Evolutionary conservation across 495 filamentous ascomycete genomes (phyloP).

Genomic region (Penicillium canescens): DNA sequence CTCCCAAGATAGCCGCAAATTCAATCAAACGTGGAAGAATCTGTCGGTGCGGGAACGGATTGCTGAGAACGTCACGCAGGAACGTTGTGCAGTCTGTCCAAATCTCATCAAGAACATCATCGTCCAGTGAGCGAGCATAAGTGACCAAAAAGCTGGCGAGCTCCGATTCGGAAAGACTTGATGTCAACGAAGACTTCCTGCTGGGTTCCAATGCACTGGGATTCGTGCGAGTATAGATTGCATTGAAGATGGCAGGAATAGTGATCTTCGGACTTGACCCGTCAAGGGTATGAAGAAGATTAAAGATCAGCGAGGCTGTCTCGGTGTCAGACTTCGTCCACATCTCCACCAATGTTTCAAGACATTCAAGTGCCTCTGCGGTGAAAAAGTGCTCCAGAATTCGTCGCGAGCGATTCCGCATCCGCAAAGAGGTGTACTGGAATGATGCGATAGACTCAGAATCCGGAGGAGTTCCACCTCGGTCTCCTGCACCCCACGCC

Average conservation of each 20-base stretch:
- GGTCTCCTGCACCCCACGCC: conserved; percentile 80
- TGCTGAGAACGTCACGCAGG: conserved; percentile 82
- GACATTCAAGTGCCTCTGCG: conserved; percentile 90
- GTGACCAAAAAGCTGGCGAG: conserved; percentile 85
- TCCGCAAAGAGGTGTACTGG: conserved; percentile 80
- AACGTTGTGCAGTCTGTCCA: conserved; percentile 95
- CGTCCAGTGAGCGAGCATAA: conserved; percentile 86
- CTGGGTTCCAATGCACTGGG: conserved; percentile 74
- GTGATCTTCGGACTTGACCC: conserved; percentile 89
- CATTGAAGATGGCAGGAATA: conserved; percentile 95
- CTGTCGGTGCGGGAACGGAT: conserved; percentile 93
- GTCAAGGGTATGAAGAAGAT: conserved; percentile 86
- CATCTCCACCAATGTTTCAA: conserved; percentile 84
- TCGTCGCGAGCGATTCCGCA: conserved; percentile 84
- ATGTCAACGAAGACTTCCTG: conserved; percentile 83
- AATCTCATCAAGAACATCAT: conserved; percentile 99
- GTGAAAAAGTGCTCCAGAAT: conserved; percentile 91
- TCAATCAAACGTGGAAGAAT: conserved; percentile 84
- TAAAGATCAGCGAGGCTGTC: conserved; percentile 62
- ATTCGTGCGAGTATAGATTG: conserved; percentile 91
- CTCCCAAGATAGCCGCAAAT: conserved; percentile 83
- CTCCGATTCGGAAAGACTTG: conserved; percentile 76
- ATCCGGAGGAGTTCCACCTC: conserved; percentile 59
- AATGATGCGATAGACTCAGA: conserved; percentile 76
- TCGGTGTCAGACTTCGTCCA: conserved; percentile 60